phyloP scores from a whole-genome alignment of 2,329 filamentous ascomycete species.

The Fusarium sarcochroum region DNA sequence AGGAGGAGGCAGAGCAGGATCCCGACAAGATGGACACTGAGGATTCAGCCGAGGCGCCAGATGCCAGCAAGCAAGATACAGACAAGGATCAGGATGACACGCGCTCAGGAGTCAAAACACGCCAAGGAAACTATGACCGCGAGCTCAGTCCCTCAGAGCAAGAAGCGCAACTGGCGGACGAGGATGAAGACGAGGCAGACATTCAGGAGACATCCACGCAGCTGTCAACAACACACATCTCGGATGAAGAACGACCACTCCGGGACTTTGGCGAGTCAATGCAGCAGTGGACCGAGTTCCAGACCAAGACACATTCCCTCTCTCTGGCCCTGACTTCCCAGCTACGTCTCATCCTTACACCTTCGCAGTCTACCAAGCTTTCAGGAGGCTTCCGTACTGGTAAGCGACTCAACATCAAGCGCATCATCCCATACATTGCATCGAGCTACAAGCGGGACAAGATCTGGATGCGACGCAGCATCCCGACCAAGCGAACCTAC shows the following conservation, averaged over 20 bases:
- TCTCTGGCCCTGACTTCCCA: constrained; percentile 94
- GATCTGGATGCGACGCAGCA: constrained; percentile 97
- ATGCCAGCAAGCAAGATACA: constrained; percentile 59
- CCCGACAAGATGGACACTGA: constrained; percentile 61
- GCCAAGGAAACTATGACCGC: constrained; percentile 70
- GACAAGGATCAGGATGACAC: constrained; percentile 67
- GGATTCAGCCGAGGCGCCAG: constrained; percentile 53
- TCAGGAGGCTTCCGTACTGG: constrained; percentile 97
- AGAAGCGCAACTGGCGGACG: constrained; percentile 60
- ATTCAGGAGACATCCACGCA: constrained; percentile 71
- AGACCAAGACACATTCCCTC: constrained; percentile 85
- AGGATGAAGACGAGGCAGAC: constrained; percentile 63
- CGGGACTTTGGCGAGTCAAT: constrained; percentile 71
- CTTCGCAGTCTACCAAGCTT: constrained; percentile 95
- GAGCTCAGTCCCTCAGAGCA: constrained; percentile 62
- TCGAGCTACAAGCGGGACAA: constrained; percentile 99
- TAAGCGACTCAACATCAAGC: constrained; percentile 98
- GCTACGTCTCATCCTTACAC: constrained; percentile 93
- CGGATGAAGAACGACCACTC: constrained; percentile 59
- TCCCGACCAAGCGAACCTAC: constrained; percentile 94
- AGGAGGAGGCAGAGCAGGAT: constrained; percentile 62
- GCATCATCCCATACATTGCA: constrained; percentile 99
- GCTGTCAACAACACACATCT: constrained; percentile 81
- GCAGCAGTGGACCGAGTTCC: constrained; percentile 86
- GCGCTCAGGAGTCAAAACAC: constrained; percentile 72